Evolutionary conservation across 2,329 filamentous ascomycete genomes (phyloP).

Genomic region (Fusarium decemcellulare): DNA sequence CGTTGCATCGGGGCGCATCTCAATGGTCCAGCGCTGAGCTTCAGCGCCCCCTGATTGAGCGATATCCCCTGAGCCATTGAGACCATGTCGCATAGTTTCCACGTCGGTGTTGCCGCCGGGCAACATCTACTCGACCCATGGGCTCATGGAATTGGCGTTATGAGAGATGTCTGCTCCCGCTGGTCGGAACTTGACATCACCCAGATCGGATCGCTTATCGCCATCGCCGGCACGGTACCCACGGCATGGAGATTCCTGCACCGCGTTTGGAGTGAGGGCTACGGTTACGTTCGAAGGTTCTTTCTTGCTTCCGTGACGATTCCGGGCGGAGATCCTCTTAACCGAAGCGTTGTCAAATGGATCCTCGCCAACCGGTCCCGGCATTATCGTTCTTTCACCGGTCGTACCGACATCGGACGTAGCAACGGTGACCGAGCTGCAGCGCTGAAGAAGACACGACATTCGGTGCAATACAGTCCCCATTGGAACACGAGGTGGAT

Average conservation of each 20-base stretch:
- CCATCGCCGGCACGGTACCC: constrained; percentile 59
- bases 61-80: constrained; percentile 2
- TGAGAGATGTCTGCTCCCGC: constrained; percentile 54
- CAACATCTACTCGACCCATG: constrained; percentile 48
- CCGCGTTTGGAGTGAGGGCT: constrained; percentile 54
- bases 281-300: constrained; percentile 57
- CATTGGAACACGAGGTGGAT: constrained; percentile 64
- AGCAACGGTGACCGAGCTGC: constrained; percentile 54
- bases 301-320: constrained; percentile 61
- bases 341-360: constrained; percentile 61
- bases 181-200: constrained; percentile 63
- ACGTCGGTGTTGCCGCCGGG: constrained; percentile 33
- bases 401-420: constrained; percentile 56
- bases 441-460: constrained; percentile 57
- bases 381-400: constrained; percentile 59
- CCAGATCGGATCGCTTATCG: constrained; percentile 60
- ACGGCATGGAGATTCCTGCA: constrained; percentile 57
- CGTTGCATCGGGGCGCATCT: background rate
- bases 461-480: constrained; percentile 60
- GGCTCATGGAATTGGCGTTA: constrained; percentile 51
- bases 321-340: constrained; percentile 60
- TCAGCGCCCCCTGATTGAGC: constrained; percentile 11
- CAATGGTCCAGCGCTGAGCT: constrained; percentile 23
- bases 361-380: constrained; percentile 57
- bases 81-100: constrained; percentile 42